Conservation (phyloP, 2,329 filamentous ascomycete genomes). For the Hypoxylon sp. region DNA sequence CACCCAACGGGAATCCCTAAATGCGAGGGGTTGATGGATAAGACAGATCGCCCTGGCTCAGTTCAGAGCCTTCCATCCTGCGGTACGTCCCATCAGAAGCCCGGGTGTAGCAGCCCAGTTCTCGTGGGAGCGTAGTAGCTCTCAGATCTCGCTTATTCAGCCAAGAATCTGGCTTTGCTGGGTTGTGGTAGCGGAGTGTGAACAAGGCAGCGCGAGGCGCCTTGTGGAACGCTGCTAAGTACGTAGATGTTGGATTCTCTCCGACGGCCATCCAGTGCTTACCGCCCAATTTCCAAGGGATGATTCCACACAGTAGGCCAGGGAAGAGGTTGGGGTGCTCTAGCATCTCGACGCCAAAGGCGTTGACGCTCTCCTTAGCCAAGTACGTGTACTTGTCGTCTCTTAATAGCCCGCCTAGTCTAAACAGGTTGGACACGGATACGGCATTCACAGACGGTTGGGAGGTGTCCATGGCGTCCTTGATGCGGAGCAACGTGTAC, state of each 20-base stretch:
- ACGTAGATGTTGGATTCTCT: slow-evolving; percentile 9
- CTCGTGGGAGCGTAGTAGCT: slow-evolving; percentile 13
- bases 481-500: slow-evolving; percentile 86
- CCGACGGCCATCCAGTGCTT: slow-evolving; percentile 56
- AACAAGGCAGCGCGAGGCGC: slow-evolving; percentile 48
- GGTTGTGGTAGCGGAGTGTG: slow-evolving; percentile 49
- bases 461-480: slow-evolving; percentile 94
- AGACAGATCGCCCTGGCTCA: slow-evolving; percentile 1
- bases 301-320: slow-evolving; percentile 81
- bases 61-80: slow-evolving; percentile 12
- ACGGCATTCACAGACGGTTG: slow-evolving; percentile 92
- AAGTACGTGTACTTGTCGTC: slow-evolving; percentile 74
- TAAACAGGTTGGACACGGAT: slow-evolving; percentile 88
- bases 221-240: slow-evolving; percentile 43
- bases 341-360: slow-evolving; percentile 91
- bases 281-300: slow-evolving; percentile 80
- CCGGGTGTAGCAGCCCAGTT: slow-evolving; percentile 29
- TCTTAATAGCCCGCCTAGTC: slow-evolving; percentile 78
- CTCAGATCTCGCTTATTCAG: slow-evolving; percentile 43
- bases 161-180: slow-evolving; percentile 38
- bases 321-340: slow-evolving; percentile 95
- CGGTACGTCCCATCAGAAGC: slow-evolving; percentile 28
- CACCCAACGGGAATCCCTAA: background rate
- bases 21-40: background rate
- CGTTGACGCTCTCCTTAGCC: slow-evolving; percentile 81